phyloP scores from a whole-genome alignment of 78 protist species.

The Bodo saltans region DNA sequence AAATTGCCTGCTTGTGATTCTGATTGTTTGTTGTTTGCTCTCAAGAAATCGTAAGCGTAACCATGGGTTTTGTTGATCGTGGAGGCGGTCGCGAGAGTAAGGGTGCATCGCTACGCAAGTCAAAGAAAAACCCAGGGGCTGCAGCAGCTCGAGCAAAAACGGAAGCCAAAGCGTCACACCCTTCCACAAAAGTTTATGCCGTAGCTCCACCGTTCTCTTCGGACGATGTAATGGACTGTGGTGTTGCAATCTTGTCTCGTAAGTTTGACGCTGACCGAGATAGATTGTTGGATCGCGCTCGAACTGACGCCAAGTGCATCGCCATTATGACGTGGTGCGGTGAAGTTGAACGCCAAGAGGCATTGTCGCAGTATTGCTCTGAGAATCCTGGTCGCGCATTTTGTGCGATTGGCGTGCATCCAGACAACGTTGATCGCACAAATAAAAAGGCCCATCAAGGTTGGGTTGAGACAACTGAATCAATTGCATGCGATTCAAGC shows the following conservation, averaged over 20 bases:
- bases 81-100: background rate
- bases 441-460: background rate
- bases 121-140: background rate
- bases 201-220: background rate
- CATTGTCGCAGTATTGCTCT: background rate
- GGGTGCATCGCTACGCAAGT: background rate
- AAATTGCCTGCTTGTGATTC: too few relatives aligned
- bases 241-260: background rate
- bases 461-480: background rate
- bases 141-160: background rate
- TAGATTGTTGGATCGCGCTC: background rate
- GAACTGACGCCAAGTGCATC: background rate
- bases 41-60: too few relatives aligned
- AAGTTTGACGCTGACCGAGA: background rate
- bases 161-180: background rate
- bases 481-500: background rate
- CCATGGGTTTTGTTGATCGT: too few relatives aligned
- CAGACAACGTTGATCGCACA: conserved; percentile 14
- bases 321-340: background rate
- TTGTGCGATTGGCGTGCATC: background rate
- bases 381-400: background rate
- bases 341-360: background rate
- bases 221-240: background rate
- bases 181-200: background rate
- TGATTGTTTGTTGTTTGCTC: too few relatives aligned